phyloP scores from a whole-genome alignment of 345 rosid species.

The Turritis glabra region DNA sequence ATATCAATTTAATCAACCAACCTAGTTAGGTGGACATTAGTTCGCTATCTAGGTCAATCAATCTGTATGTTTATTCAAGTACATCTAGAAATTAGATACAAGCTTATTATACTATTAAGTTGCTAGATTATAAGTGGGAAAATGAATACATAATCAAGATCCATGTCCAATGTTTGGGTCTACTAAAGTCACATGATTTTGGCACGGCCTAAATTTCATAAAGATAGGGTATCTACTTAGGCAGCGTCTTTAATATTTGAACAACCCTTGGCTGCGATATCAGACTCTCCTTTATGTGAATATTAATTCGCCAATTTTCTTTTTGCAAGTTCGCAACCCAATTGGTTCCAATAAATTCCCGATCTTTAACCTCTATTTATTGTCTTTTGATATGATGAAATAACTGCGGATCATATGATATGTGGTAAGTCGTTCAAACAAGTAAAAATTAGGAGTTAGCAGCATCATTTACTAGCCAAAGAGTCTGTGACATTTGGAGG shows the following conservation, averaged over 20 bases:
- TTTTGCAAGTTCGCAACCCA: background rate
- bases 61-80: conserved; percentile 9
- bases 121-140: conserved; percentile 4
- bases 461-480: too few species aligned
- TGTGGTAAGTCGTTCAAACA: too few species aligned
- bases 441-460: too few species aligned
- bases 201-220: conserved; percentile 18
- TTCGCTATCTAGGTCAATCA: conserved; percentile 2
- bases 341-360: conserved; percentile 13
- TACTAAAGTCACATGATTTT: conserved; percentile 15
- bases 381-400: background rate
- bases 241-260: conserved; percentile 31
- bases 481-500: too few species aligned
- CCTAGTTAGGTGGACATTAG: conserved; percentile 17
- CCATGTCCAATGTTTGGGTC: conserved; percentile 30
- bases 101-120: background rate
- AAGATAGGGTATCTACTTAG: conserved; percentile 24
- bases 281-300: conserved; percentile 3
- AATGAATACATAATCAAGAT: conserved; percentile 16
- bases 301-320: background rate
- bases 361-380: background rate
- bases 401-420: background rate
- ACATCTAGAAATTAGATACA: background rate
- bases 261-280: conserved; percentile 21
- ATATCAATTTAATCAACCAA: conserved; percentile 14